Conservation (phyloP, 2,329 filamentous ascomycete genomes). For the Alternaria gansuensis region DNA sequence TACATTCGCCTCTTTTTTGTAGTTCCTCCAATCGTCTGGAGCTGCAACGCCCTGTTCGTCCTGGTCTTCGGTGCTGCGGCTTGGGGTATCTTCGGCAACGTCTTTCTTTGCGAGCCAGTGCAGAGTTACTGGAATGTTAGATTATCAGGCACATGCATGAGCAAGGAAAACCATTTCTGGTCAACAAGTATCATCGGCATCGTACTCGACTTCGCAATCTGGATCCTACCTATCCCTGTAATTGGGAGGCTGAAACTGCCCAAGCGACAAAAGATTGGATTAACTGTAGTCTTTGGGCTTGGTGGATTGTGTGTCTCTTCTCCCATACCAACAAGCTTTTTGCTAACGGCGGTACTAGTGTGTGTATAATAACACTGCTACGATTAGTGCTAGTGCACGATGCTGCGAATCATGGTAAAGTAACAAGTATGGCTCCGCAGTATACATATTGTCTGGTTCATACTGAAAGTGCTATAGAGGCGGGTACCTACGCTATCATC, state of each 20-base stretch:
- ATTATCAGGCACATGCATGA: conserved; percentile 33
- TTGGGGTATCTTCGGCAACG: conserved; percentile 42
- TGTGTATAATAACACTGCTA: conserved; percentile 44
- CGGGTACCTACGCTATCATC: conserved; percentile 53
- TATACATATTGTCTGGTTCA: neutral
- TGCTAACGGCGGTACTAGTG: conserved; percentile 24
- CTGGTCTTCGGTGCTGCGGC: conserved; percentile 29
- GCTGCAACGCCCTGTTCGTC: conserved; percentile 32
- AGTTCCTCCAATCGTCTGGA: conserved; percentile 11
- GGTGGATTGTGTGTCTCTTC: conserved; percentile 47
- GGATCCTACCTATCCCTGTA: conserved; percentile 45
- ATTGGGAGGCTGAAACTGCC: conserved; percentile 44
- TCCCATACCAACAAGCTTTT: too few species aligned
- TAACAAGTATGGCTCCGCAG: conserved; percentile 35
- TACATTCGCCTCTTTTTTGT: conserved; percentile 43
- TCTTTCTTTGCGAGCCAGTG: conserved; percentile 43
- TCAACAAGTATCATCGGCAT: conserved; percentile 41
- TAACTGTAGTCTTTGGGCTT: conserved; percentile 49
- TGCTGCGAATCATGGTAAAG: conserved; percentile 27
- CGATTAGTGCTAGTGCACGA: conserved; percentile 39
- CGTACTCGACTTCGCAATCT: conserved; percentile 43
- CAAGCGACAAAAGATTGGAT: conserved; percentile 43
- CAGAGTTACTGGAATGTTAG: conserved; percentile 39
- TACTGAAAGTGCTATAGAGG: conserved; percentile 31
- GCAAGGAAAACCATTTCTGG: conserved; percentile 38